Evolutionary conservation across 2,329 filamentous ascomycete genomes (phyloP).

Genomic region (Pestalotiopsis sp.): DNA sequence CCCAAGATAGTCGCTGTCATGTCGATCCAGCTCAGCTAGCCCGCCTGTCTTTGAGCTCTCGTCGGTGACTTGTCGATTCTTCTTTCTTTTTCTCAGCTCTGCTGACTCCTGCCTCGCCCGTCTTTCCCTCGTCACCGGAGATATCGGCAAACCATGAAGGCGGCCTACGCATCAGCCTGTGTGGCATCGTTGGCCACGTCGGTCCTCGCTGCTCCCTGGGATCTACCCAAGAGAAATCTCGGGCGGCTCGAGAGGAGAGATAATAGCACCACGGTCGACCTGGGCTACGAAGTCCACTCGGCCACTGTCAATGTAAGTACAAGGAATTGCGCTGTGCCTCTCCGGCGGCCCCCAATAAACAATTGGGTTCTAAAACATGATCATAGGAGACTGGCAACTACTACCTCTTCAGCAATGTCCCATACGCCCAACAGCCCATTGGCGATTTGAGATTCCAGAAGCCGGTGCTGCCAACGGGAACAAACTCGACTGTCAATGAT

Average conservation of each 20-base stretch:
- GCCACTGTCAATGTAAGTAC: slow-evolving; percentile 25
- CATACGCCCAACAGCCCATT: slow-evolving; percentile 27
- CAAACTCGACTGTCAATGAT: slow-evolving; percentile 26
- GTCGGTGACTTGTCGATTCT: not conserved
- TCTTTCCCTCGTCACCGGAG: not conserved
- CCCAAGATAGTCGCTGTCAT: not conserved
- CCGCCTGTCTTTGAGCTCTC: not conserved
- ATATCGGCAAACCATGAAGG: slow-evolving; percentile 5
- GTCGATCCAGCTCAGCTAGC: slow-evolving; percentile 1
- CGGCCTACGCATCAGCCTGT: slow-evolving; percentile 3
- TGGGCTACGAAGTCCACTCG: slow-evolving; percentile 30
- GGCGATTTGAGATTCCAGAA: slow-evolving; percentile 31
- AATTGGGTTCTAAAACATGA: not conserved
- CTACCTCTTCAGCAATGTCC: slow-evolving; percentile 41
- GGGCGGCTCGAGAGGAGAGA: not conserved
- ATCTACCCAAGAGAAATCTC: not conserved
- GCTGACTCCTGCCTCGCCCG: not conserved
- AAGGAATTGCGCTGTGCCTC: not conserved
- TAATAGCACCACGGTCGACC: slow-evolving; percentile 21
- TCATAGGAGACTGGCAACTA: slow-evolving; percentile 32
- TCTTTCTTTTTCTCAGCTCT: not conserved
- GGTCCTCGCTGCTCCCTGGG: slow-evolving; percentile 3
- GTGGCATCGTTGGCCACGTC: slow-evolving; percentile 2
- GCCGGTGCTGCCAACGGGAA: slow-evolving; percentile 27
- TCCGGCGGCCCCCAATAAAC: not conserved